Percentiles rank a stretch among this genome's conserved stretches.
These are phyloP conservation scores for Albophoma yamanashiensis DNA, from an alignment of 2,329 filamentous ascomycete species.

Conservation along the genomic window DNA sequence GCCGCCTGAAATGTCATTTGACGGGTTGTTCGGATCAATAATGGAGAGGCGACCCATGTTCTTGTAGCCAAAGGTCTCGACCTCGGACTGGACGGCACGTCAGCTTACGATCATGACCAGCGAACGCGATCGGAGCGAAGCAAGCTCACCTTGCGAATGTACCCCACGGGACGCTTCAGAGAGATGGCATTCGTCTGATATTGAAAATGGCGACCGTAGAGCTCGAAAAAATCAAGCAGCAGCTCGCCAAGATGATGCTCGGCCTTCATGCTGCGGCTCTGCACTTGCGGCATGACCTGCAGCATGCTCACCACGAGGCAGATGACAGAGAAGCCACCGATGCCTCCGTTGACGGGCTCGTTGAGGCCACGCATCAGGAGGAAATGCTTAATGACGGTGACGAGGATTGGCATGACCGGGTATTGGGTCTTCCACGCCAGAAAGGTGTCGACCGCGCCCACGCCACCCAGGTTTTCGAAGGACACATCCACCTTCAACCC, in stretches of 20 bases:
- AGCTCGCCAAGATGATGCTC: constrained; percentile 67
- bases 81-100: constrained; percentile 24
- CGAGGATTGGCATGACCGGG: constrained; percentile 76
- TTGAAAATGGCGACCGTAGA: constrained; percentile 79
- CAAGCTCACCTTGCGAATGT: constrained; percentile 60
- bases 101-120: not conserved
- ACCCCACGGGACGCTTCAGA: constrained; percentile 58
- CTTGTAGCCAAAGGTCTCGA: constrained; percentile 39
- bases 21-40: constrained; percentile 76
- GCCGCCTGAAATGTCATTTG: constrained; percentile 86
- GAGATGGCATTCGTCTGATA: constrained; percentile 60
- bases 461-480: constrained; percentile 81
- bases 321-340: constrained; percentile 89
- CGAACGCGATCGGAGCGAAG: not conserved
- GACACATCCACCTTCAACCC: constrained; percentile 84
- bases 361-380: constrained; percentile 82
- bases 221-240: constrained; percentile 77
- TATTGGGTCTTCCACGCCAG: constrained; percentile 66
- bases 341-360: constrained; percentile 81
- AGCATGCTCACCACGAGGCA: constrained; percentile 87
- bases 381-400: constrained; percentile 86
- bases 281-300: constrained; percentile 64
- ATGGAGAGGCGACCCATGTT: constrained; percentile 67
- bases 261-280: constrained; percentile 46
- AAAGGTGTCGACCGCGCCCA: constrained; percentile 74